Percentiles rank a stretch among this genome's conserved stretches.
These are phyloP conservation scores for Penicillium digitatum DNA, from an alignment of 2,329 filamentous ascomycete species.

Conservation along the genomic window DNA sequence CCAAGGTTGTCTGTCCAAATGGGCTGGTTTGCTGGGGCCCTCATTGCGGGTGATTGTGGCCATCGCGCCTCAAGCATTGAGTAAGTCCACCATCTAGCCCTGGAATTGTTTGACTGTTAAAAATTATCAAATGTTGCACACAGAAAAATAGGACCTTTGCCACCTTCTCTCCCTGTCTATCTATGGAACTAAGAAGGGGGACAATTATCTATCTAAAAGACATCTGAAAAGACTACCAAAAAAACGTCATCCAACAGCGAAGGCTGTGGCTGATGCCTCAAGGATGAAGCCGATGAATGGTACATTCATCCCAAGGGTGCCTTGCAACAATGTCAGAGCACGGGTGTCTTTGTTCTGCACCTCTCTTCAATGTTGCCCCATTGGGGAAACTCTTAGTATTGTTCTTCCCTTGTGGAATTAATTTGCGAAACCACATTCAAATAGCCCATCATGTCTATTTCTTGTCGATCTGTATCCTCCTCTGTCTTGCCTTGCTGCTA, in stretches of 20 bases:
- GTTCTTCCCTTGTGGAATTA: constrained; percentile 6
- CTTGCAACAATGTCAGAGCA: constrained; percentile 22
- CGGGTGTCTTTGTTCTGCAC: constrained; percentile 18
- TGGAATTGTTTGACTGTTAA: background rate
- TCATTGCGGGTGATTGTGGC: background rate
- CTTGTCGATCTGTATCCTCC: background rate
- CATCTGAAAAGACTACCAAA: no score
- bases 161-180: no score
- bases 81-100: background rate
- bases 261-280: background rate
- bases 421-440: background rate
- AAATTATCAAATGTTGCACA: no score
- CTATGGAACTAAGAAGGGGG: no score
- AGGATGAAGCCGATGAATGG: background rate
- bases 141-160: no score
- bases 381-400: constrained; percentile 17
- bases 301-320: background rate
- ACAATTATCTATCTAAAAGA: no score
- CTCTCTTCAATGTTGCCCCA: constrained; percentile 24
- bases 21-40: background rate
- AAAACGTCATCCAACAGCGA: no score
- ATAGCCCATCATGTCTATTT: background rate
- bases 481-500: background rate
- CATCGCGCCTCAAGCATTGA: background rate
- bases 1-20: background rate